A percentile compares a stretch with the other conserved stretches of the same genome.
Conservation (phyloP, 2,329 filamentous ascomycete genomes). For the Colletotrichum neosansevieriae region DNA sequence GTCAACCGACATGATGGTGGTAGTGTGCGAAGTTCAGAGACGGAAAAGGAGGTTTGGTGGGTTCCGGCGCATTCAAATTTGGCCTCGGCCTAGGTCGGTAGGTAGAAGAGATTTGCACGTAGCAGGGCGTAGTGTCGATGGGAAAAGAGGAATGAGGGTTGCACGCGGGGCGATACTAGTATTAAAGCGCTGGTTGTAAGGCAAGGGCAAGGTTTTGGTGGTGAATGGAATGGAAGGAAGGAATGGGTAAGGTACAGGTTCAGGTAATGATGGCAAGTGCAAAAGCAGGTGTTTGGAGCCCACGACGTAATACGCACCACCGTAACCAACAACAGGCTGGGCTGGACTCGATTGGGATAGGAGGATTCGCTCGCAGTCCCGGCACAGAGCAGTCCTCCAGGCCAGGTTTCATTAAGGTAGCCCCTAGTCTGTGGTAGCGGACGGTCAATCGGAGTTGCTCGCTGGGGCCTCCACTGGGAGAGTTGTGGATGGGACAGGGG, state of each 20-base stretch:
- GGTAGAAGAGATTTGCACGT: conserved; percentile 24
- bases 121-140: conserved; percentile 12
- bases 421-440: conserved; percentile 26
- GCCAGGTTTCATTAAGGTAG: conserved; percentile 40
- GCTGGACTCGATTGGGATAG: conserved; percentile 36
- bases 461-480: conserved; percentile 30
- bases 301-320: conserved; percentile 39
- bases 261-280: conserved; percentile 21
- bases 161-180: conserved; percentile 33
- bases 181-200: conserved; percentile 35
- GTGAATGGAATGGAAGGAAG: conserved; percentile 1
- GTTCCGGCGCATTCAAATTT: conserved; percentile 31
- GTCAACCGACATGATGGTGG: conserved; percentile 86
- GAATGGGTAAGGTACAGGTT: background rate
- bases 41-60: conserved; percentile 35
- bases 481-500: conserved; percentile 13
- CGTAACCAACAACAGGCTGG: conserved; percentile 28
- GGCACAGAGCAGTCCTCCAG: conserved; percentile 32
- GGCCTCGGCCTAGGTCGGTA: conserved; percentile 15
- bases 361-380: conserved; percentile 26
- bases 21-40: conserved; percentile 23
- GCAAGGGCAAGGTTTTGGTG: conserved; percentile 16
- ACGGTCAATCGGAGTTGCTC: conserved; percentile 34
- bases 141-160: conserved; percentile 31
- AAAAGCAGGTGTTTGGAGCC: conserved; percentile 41